These are phyloP conservation scores for Tolypocladium paradoxum DNA, from an alignment of 2,329 filamentous ascomycete genomes.

Conservation along the genomic window DNA sequence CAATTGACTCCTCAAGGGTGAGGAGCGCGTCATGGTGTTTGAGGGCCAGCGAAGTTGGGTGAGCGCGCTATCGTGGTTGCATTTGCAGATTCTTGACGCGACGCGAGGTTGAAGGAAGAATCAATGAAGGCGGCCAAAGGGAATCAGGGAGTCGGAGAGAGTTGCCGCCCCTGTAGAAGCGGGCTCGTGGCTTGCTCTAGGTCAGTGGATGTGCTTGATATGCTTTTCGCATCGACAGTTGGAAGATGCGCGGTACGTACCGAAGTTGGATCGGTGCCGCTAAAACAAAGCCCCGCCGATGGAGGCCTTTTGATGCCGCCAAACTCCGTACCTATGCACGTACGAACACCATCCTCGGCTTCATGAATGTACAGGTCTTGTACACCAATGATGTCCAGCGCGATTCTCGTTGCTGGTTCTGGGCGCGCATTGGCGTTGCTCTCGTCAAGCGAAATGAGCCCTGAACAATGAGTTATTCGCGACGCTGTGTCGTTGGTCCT, in stretches of 20 bases:
- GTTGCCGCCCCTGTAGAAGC: not conserved
- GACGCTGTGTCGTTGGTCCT: not conserved
- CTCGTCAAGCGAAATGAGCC: no score
- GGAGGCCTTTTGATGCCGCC: not conserved
- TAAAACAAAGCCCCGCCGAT: conserved; percentile 10
- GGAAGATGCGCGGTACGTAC: not conserved
- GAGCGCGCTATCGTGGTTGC: conserved; percentile 9
- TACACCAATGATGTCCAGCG: not conserved
- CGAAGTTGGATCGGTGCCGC: conserved; percentile 6
- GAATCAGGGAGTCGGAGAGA: no score
- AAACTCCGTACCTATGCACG: not conserved
- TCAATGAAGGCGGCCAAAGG: not conserved
- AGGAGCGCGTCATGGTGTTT: conserved; percentile 31
- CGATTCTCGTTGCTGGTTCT: not conserved
- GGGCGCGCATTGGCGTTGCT: not conserved
- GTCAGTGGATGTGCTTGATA: not conserved
- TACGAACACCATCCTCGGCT: not conserved
- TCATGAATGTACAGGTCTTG: not conserved
- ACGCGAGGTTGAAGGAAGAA: not conserved
- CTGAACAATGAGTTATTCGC: not conserved
- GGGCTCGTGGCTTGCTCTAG: not conserved
- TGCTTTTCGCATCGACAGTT: not conserved
- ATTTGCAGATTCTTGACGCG: conserved; percentile 3
- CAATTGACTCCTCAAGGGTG: conserved; percentile 27
- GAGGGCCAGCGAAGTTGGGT: not conserved